Conservation (phyloP, 345 rosid genomes). For the Gossypium sturtianum region DNA sequence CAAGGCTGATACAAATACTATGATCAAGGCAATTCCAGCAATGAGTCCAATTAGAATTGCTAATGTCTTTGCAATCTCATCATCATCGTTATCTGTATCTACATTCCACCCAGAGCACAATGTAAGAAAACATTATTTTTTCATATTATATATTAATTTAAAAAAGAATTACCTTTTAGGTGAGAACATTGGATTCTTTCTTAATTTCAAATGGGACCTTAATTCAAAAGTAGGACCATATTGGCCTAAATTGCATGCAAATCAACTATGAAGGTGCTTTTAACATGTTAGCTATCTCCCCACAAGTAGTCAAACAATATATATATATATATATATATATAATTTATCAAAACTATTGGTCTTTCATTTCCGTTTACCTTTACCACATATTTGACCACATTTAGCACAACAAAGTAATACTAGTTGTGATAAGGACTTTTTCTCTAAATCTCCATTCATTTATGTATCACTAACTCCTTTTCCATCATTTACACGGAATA, state of each 20-base stretch:
- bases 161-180: neutral
- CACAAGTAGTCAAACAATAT: neutral
- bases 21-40: conserved; percentile 73
- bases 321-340: neutral
- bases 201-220: conserved; percentile 14
- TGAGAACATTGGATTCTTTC: conserved; percentile 28
- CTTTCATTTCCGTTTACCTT: neutral
- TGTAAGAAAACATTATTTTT: neutral
- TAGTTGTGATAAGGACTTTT: no score
- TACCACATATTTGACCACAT: neutral
- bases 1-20: conserved; percentile 61
- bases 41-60: conserved; percentile 82
- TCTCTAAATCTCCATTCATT: no score
- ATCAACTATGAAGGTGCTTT: neutral
- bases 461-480: no score
- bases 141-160: no score
- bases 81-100: conserved; percentile 40
- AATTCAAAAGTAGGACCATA: conserved; percentile 23
- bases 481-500: neutral
- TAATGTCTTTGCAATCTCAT: conserved; percentile 84
- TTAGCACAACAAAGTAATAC: no score
- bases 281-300: neutral
- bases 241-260: neutral
- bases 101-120: neutral
- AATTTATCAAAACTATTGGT: neutral